Percentiles rank a stretch among this genome's conserved stretches.
phyloP scores from a whole-genome alignment of 2,329 filamentous ascomycete species.

The Arachnopeziza araneosa region DNA sequence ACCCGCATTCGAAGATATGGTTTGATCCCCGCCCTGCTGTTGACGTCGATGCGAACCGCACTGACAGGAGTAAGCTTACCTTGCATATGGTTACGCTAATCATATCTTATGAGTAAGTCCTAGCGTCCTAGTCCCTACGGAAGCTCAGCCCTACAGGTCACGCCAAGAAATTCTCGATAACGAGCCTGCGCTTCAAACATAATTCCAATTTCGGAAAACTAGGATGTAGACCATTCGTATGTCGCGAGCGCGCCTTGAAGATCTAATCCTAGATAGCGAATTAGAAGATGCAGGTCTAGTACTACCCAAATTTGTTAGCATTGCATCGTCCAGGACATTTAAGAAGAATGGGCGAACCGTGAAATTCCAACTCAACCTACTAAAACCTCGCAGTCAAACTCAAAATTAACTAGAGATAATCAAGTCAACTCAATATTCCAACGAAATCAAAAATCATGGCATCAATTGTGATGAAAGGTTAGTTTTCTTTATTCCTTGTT shows the following conservation, averaged over 20 bases:
- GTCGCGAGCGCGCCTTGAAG: neutral
- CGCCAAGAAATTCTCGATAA: neutral
- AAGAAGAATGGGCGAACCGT: neutral
- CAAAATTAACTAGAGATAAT: neutral
- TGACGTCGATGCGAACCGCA: neutral
- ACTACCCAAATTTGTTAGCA: neutral
- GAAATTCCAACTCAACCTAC: neutral
- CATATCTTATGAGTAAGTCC: neutral
- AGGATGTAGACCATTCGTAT: neutral
- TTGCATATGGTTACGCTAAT: neutral
- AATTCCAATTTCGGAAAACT: neutral
- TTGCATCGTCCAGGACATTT: neutral
- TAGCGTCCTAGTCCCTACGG: neutral
- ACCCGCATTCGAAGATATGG: neutral
- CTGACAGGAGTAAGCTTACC: neutral
- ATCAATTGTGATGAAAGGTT: neutral
- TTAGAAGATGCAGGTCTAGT: neutral
- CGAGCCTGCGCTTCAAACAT: neutral
- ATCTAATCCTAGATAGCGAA: neutral
- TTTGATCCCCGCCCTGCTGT: neutral
- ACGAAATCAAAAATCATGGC: neutral
- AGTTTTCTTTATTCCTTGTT: neutral
- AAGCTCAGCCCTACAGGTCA: neutral
- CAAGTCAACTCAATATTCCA: neutral
- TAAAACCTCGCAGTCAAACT: neutral